These are phyloP conservation scores for Ceriops tagal DNA, from an alignment of 345 rosid species.

Conservation along the genomic window DNA sequence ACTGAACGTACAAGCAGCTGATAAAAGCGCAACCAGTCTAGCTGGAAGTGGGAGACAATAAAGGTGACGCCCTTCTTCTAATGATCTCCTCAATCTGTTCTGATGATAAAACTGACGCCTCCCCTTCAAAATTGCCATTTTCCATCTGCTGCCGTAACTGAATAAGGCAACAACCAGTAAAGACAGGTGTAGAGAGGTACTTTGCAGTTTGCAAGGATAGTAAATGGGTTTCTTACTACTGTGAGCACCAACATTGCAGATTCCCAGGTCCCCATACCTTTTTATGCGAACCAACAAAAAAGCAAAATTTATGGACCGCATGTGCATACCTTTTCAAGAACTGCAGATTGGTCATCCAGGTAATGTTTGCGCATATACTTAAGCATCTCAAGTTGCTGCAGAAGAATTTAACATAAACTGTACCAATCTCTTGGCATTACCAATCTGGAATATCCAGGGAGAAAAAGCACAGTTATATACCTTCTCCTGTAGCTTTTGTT, in stretches of 20 bases:
- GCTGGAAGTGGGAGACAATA: conserved; percentile 34
- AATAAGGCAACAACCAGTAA: conserved; percentile 4
- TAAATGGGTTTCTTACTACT: neutral
- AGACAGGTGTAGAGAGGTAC: neutral
- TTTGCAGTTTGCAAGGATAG: neutral
- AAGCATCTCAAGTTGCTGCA: conserved; percentile 88
- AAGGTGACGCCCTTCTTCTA: conserved; percentile 59
- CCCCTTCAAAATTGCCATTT: conserved; percentile 46
- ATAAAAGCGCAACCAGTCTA: conserved; percentile 6
- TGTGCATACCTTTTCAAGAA: conserved; percentile 56
- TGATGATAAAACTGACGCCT: conserved; percentile 50
- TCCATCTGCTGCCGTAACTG: conserved; percentile 67
- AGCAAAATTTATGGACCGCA: neutral
- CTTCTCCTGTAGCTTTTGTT: conserved; percentile 58
- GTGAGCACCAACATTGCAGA: neutral
- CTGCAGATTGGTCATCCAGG: conserved; percentile 65
- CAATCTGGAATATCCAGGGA: neutral
- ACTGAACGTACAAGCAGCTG: neutral
- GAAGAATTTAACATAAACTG: neutral
- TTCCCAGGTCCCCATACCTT: neutral
- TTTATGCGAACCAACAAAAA: neutral
- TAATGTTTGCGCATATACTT: conserved; percentile 63
- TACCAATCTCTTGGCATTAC: neutral
- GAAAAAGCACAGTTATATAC: conserved; percentile 16
- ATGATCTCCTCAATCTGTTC: conserved; percentile 67